phyloP scores from a whole-genome alignment of 768 basidiomycete species.

The Leccinum longicurvipes region DNA sequence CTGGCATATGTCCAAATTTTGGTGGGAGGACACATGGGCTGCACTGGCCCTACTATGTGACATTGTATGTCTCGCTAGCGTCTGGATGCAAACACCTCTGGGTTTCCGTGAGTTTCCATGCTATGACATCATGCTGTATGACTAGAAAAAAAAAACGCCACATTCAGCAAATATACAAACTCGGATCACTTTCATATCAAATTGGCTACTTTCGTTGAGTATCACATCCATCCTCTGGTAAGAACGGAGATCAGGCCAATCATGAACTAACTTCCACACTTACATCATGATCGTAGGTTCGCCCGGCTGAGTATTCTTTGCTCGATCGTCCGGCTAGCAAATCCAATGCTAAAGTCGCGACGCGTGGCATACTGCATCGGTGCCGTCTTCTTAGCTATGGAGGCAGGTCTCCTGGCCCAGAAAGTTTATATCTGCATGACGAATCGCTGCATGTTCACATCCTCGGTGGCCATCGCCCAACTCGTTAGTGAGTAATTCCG shows the following conservation, averaged over 20 bases:
- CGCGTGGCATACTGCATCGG: constrained; percentile 16
- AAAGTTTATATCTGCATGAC: constrained; percentile 16
- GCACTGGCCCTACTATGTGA: constrained; percentile 21
- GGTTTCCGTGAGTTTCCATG: constrained; percentile 6
- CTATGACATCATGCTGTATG: neutral
- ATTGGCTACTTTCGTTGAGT: constrained; percentile 20
- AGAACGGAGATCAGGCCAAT: neutral
- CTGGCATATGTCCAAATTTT: constrained; percentile 14
- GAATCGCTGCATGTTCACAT: neutral
- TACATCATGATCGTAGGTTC: constrained; percentile 13
- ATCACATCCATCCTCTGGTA: constrained; percentile 23
- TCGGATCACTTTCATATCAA: neutral
- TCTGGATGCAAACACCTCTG: constrained; percentile 15
- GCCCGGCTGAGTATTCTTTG: constrained; percentile 28
- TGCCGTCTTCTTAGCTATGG: constrained; percentile 14
- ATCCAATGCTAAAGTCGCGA: constrained; percentile 9
- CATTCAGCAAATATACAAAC: neutral
- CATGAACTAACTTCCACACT: neutral
- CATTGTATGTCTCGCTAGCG: constrained; percentile 14
- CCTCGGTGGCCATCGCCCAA: constrained; percentile 14
- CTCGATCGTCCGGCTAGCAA: constrained; percentile 22
- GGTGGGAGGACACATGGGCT: constrained; percentile 31
- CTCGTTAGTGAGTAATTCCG: constrained; percentile 23
- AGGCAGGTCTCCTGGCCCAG: constrained; percentile 14
- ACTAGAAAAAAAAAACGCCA: neutral